These are phyloP conservation scores for Mortierella sp. DNA, from an alignment of 371 early-diverging fungal species.

Conservation along the genomic window DNA sequence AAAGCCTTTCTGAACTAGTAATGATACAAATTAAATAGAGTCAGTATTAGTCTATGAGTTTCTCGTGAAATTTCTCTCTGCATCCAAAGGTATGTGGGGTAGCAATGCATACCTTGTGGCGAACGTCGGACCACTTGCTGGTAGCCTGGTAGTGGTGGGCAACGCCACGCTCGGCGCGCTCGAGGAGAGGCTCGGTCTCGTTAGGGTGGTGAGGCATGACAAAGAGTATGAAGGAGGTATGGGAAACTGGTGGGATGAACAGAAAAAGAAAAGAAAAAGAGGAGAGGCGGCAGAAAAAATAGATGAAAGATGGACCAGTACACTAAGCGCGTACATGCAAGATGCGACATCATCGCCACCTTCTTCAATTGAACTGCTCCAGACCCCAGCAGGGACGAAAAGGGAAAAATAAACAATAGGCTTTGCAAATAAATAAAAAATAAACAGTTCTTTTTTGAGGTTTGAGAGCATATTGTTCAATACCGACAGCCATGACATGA, in stretches of 20 bases:
- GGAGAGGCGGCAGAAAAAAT: conserved; percentile 14
- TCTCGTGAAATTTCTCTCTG: background rate
- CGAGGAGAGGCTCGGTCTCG: conserved; percentile 55
- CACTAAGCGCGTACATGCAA: background rate
- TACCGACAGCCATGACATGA: background rate
- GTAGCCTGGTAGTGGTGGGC: conserved; percentile 28
- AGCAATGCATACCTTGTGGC: conserved; percentile 45
- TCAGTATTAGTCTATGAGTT: background rate
- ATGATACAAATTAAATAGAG: background rate
- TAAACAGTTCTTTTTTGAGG: background rate
- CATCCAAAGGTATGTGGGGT: background rate
- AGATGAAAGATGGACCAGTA: background rate
- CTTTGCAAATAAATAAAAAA: background rate
- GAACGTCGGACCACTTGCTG: conserved; percentile 50
- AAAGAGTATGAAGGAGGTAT: background rate
- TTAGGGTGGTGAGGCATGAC: conserved; percentile 27
- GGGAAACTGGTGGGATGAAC: background rate
- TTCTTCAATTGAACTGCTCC: background rate
- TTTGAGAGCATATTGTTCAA: background rate
- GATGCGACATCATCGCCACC: background rate
- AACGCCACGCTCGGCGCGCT: conserved; percentile 43
- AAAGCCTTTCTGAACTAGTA: conserved; percentile 71
- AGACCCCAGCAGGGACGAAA: background rate
- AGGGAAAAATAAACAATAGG: background rate
- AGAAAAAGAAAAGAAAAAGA: conserved; percentile 5